A percentile compares a stretch with the other conserved stretches of the same genome.
Conservation (phyloP, 108 stramenopile genomes). For the Cyclostephanos tholiformis region DNA sequence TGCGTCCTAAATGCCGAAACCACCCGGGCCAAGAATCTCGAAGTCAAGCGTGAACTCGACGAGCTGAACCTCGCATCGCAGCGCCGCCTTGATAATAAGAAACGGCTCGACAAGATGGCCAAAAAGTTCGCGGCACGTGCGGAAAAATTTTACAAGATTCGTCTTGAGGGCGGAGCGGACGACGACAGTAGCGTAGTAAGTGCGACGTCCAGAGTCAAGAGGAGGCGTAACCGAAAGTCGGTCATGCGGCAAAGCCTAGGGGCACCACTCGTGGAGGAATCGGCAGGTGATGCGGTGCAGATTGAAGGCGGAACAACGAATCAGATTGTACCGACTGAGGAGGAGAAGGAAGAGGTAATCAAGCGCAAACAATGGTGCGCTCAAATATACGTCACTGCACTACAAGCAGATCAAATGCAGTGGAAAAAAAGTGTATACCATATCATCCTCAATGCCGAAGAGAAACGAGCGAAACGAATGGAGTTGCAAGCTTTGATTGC, state of each 20-base stretch:
- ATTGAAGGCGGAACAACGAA: neutral
- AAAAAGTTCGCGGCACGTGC: slow-evolving; percentile 51
- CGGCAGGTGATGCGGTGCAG: neutral
- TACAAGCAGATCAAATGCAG: slow-evolving; percentile 9
- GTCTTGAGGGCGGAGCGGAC: slow-evolving; percentile 25
- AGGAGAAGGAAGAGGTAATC: neutral
- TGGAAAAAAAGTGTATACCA: slow-evolving; percentile 23
- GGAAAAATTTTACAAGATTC: slow-evolving; percentile 43
- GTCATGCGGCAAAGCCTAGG: neutral
- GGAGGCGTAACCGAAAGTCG: slow-evolving; percentile 44
- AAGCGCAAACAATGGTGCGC: slow-evolving; percentile 19
- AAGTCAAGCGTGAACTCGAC: slow-evolving; percentile 26
- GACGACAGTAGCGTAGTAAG: slow-evolving; percentile 45
- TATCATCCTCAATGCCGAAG: slow-evolving; percentile 19
- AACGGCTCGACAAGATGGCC: slow-evolving; percentile 34
- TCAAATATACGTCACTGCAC: slow-evolving; percentile 4
- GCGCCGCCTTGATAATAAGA: slow-evolving; percentile 31
- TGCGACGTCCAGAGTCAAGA: slow-evolving; percentile 24
- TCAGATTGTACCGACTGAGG: neutral
- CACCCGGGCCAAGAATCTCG: slow-evolving; percentile 36
- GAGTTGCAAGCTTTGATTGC: slow-evolving; percentile 5
- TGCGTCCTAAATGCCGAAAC: slow-evolving; percentile 39
- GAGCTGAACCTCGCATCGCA: slow-evolving; percentile 35
- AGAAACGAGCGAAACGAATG: slow-evolving; percentile 9
- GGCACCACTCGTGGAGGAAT: slow-evolving; percentile 8